Evolutionary conservation across 768 basidiomycete species (phyloP).

Genomic region (Boletus rubescentipes): DNA sequence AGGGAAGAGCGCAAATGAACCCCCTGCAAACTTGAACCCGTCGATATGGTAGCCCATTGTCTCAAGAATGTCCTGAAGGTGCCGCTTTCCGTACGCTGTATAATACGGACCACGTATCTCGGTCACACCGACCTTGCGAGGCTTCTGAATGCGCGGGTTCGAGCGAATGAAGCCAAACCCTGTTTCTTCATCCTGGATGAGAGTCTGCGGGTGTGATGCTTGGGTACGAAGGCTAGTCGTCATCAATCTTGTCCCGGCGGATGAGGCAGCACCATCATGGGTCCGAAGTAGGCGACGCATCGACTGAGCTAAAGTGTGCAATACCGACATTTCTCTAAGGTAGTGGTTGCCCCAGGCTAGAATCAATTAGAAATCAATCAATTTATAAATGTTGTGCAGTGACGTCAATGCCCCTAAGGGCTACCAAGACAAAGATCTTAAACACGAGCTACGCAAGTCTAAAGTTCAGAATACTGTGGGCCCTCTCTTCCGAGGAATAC

Average conservation of each 20-base stretch:
- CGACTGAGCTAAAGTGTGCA: background rate
- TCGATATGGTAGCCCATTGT: slow-evolving; percentile 46
- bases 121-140: slow-evolving; percentile 38
- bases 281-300: background rate
- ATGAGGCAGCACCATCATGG: background rate
- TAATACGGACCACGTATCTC: slow-evolving; percentile 49
- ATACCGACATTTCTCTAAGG: background rate
- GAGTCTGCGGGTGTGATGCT: background rate
- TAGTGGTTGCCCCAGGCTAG: too few species aligned
- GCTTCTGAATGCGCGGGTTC: slow-evolving; percentile 34
- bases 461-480: too few species aligned
- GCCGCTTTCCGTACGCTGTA: slow-evolving; percentile 39
- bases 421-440: too few species aligned
- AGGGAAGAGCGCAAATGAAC: slow-evolving; percentile 44
- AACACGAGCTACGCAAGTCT: too few species aligned
- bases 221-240: background rate
- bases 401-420: too few species aligned
- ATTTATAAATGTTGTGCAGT: too few species aligned
- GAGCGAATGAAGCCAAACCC: slow-evolving; percentile 19
- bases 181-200: slow-evolving; percentile 11
- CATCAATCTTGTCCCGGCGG: background rate
- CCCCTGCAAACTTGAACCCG: slow-evolving; percentile 46
- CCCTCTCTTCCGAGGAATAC: background rate
- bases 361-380: too few species aligned
- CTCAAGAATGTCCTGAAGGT: slow-evolving; percentile 40